Percentiles rank a stretch among this genome's conserved stretches.
Conservation (phyloP, 768 basidiomycete genomes). For the Phlebiopsis flavidoalba region DNA sequence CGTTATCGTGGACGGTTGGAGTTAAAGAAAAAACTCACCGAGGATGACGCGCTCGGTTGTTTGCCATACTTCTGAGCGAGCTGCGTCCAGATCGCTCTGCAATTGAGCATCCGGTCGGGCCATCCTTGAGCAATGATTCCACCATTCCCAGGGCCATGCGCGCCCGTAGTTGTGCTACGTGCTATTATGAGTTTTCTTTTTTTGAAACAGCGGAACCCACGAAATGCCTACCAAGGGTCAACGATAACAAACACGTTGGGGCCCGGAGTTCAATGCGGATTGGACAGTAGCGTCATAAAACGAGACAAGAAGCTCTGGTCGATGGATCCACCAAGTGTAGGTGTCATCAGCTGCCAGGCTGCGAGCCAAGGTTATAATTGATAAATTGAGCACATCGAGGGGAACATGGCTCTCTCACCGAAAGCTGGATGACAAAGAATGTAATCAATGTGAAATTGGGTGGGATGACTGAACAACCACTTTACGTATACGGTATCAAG, state of each 20-base stretch:
- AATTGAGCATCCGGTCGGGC: conserved; percentile 38
- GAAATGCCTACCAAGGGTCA: conserved; percentile 36
- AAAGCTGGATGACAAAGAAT: conserved; percentile 22
- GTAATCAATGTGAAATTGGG: background rate
- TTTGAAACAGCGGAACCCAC: background rate
- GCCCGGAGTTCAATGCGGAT: conserved; percentile 35
- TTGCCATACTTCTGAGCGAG: conserved; percentile 34
- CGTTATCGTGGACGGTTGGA: background rate
- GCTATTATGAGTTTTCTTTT: background rate
- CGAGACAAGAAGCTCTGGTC: conserved; percentile 37
- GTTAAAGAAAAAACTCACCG: conserved; percentile 5
- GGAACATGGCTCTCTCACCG: conserved; percentile 17
- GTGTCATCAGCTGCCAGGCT: conserved; percentile 52
- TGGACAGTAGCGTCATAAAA: conserved; percentile 48
- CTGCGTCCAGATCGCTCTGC: conserved; percentile 35
- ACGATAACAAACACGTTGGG: conserved; percentile 43
- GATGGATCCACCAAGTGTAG: conserved; percentile 43
- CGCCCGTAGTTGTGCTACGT: conserved; percentile 53
- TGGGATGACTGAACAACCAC: conserved; percentile 4
- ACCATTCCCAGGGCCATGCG: conserved; percentile 54
- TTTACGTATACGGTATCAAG: conserved; percentile 39
- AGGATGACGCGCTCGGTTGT: conserved; percentile 31
- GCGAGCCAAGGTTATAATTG: background rate
- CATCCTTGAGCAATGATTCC: conserved; percentile 35
- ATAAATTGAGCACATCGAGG: background rate